Conservation (phyloP, 2,329 filamentous ascomycete genomes). For the Rhytidhysteron rufulum region DNA sequence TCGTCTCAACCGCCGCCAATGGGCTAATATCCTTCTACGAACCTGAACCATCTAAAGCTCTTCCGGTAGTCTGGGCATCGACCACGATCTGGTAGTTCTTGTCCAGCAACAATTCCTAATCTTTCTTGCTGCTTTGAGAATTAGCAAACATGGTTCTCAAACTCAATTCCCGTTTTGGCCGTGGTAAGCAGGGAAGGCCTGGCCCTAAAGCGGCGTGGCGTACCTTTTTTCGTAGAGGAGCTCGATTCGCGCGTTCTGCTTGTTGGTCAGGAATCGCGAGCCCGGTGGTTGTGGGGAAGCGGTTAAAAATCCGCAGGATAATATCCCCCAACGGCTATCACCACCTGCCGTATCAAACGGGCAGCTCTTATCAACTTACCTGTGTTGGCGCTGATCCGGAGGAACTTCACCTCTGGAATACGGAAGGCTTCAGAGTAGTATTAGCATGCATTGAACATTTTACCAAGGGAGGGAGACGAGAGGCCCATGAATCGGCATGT, state of each 20-base stretch:
- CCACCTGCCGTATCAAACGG: not conserved
- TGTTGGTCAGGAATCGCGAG: conserved; percentile 3
- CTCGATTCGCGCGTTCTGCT: conserved; percentile 12
- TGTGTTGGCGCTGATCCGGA: conserved; percentile 57
- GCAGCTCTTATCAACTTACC: conserved; percentile 19
- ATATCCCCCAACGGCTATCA: not conserved
- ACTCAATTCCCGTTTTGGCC: too few relatives aligned
- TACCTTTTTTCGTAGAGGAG: conserved; percentile 10
- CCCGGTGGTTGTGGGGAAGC: conserved; percentile 4
- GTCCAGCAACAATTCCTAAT: conserved; percentile 52
- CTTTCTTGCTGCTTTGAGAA: conserved; percentile 35
- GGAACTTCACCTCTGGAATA: conserved; percentile 73
- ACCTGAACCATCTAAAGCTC: conserved; percentile 56
- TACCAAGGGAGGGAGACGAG: too few relatives aligned
- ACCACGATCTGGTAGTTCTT: conserved; percentile 51
- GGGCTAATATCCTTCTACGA: too few relatives aligned
- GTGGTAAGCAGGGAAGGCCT: too few relatives aligned
- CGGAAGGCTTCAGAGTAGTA: conserved; percentile 64
- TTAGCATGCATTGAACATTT: too few relatives aligned
- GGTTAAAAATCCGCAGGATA: conserved; percentile 1
- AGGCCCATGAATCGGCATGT: too few relatives aligned
- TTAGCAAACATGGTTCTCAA: conserved; percentile 1
- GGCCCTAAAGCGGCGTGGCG: too few relatives aligned
- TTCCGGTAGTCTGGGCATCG: conserved; percentile 54
- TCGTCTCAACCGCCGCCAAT: too few relatives aligned